Evolutionary conservation across 257 asterid genomes (phyloP), one percentile per base, ranked within the genome.

Genomic region (Jacaranda copaia): DNA sequence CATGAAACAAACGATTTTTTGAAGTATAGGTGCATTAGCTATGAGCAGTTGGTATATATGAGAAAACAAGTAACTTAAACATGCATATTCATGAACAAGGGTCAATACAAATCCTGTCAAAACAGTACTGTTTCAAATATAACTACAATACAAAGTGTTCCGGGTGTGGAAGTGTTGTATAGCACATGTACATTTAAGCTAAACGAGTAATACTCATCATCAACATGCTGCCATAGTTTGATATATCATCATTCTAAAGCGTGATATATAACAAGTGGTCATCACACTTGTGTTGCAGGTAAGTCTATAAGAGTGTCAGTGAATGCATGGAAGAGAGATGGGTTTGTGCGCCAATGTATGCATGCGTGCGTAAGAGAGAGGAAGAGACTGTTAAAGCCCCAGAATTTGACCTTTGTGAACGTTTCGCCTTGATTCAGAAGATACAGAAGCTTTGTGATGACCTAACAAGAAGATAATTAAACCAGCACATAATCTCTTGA

Each of bases 381-480:
- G 16, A 63, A 25, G 69, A 53, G 78, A 57, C 20, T 18, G 51
- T 46, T 59, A 48, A 2, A 75, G 75, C 72, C 59, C 62, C 52
- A 15, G 63, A 77, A 81, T 63, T 83, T 67, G 65, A 94, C 97
- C 97, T 94, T 81, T 66, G 73, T 92, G 84, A 96, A 93, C 7
- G 90, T 75, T 84, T 96, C 99, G 0, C 99, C 99, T 85, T 96
- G 99, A 87, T 93, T 96, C 77, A 96, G 93, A 80, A 96, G 97
- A 81, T 96, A 96, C 72, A 96, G 87, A 80, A 96, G 98, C 96
- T 96, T 93, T 0, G 99, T 96, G 80, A 93, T 96, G 80, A 96
- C 99, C 99, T 96, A 81, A 43, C 42, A 67, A 46, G 58, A 43
- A 72, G 73, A 38, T 46, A 70, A 46, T 20, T 60, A 43, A 82